phyloP scores from a whole-genome alignment of 2,329 filamentous ascomycete species.

The Ophiognomonia clavigignenti-juglandacearum region DNA sequence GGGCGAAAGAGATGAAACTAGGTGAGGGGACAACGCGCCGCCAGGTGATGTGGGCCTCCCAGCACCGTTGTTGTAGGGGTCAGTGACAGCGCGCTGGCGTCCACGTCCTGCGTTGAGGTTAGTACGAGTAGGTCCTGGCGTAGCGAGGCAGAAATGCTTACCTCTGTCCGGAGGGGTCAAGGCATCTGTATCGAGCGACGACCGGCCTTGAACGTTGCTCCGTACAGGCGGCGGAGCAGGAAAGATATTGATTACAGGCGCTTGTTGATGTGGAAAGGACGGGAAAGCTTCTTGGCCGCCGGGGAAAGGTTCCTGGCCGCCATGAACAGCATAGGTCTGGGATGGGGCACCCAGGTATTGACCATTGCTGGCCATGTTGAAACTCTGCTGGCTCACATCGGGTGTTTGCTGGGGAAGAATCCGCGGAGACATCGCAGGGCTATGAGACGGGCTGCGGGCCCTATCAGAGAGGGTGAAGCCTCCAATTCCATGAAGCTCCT shows the following conservation, averaged over 20 bases:
- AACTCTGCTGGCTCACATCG: slow-evolving; percentile 46
- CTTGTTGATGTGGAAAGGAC: slow-evolving; percentile 33
- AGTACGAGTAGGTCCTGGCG: neutral
- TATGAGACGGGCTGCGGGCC: slow-evolving; percentile 76
- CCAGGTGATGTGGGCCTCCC: slow-evolving; percentile 34
- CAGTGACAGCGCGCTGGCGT: slow-evolving; percentile 53
- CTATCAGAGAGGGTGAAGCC: slow-evolving; percentile 75
- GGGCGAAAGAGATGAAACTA: slow-evolving; percentile 38
- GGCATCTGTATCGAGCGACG: slow-evolving; percentile 64
- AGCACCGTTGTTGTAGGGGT: slow-evolving; percentile 51
- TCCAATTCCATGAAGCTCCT: slow-evolving; percentile 72
- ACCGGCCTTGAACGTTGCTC: slow-evolving; percentile 62
- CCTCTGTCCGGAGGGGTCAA: slow-evolving; percentile 75
- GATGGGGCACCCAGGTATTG: slow-evolving; percentile 30
- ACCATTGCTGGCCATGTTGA: slow-evolving; percentile 38
- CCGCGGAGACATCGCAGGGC: slow-evolving; percentile 60
- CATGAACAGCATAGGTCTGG: slow-evolving; percentile 37
- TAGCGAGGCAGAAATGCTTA: slow-evolving; percentile 28
- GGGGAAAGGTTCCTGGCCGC: slow-evolving; percentile 47
- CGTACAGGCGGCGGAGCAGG: slow-evolving; percentile 72
- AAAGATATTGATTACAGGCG: slow-evolving; percentile 93
- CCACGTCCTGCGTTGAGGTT: slow-evolving; percentile 33
- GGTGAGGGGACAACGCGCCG: slow-evolving; percentile 45
- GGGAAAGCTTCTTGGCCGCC: slow-evolving; percentile 48
- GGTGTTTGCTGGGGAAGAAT: slow-evolving; percentile 53